Base-by-base conservation (phyloP, 2,329 filamentous ascomycete genomes). In the Bertia moriformis region DNA sequence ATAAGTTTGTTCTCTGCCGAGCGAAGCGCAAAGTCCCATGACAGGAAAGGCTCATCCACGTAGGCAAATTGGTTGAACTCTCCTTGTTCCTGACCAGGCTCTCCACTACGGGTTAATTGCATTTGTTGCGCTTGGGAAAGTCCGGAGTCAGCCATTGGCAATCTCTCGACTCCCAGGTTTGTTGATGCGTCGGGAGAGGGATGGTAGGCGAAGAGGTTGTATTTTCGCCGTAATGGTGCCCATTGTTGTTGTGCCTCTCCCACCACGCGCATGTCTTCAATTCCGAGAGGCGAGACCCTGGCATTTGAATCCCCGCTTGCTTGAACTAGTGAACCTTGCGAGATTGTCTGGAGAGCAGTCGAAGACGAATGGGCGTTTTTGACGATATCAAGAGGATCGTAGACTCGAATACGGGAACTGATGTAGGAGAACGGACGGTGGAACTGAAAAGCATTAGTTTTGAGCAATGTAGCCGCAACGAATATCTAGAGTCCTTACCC, bases 381-480 rank as follows among this genome's bases (percentile, higher is more conserved):
- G 53, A 57, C 42, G 59, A 50, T 41, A 53, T 62, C 58, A 4
- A 71, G 51, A 24, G 68, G 64, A 44, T 75, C 69, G 44, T 71
- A 73, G 3, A 73, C 66, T 36, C 66, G 58, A 19, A 74, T 78
- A 18, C 61, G 59, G 14, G 69, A 74, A 44, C 69, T 77, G 48
- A 79, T 74, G 64, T 66, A 79, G 19, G 71, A 67, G 47, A 79
- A 79, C 0, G 75, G 75, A 14, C 75, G 60, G 46, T 78, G 68
- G 45, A 80, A 78, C 53, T 66, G 40, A 18, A 24, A 30, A 17
- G 14, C 17, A 52, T 17, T 38, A 13, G 4, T 15, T n/a, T n/a
- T n/a, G n/a, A n/a, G n/a, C n/a, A n/a, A n/a, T n/a, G n/a, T n/a
- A n/a, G 32, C 32, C 10, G 7, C 12, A 17, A 35, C 10, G 10